Evolutionary conservation across 768 basidiomycete genomes (phyloP).

Genomic region (Porphyrellus cyaneotinctus): DNA sequence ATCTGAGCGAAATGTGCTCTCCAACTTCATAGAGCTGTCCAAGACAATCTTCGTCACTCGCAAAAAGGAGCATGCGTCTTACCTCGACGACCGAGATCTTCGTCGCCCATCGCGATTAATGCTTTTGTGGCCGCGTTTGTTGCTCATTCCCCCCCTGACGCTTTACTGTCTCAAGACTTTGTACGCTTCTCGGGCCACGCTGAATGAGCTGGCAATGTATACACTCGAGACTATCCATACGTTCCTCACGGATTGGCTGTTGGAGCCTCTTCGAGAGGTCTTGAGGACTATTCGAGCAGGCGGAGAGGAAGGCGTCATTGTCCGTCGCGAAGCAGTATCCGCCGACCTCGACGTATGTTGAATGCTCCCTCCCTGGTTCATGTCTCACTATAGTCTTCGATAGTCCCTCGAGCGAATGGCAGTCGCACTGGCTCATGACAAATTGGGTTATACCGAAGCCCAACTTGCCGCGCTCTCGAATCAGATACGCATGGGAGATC

Average conservation of each 20-base stretch:
- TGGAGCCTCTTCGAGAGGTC: constrained; percentile 82
- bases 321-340: constrained; percentile 75
- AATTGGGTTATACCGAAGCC: constrained; percentile 56
- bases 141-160: constrained; percentile 69
- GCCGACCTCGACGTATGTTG: constrained; percentile 76
- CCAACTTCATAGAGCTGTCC: constrained; percentile 18
- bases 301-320: constrained; percentile 68
- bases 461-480: constrained; percentile 64
- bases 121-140: constrained; percentile 76
- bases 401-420: constrained; percentile 94
- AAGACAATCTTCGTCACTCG: constrained; percentile 24
- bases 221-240: constrained; percentile 61
- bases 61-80: constrained; percentile 28
- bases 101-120: constrained; percentile 64
- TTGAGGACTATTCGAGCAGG: constrained; percentile 80
- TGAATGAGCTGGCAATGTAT: constrained; percentile 55
- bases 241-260: constrained; percentile 78
- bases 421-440: constrained; percentile 76
- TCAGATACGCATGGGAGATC: constrained; percentile 73
- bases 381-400: not conserved
- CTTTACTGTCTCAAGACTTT: constrained; percentile 47
- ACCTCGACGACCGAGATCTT: constrained; percentile 38
- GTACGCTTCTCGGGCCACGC: constrained; percentile 56
- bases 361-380: not conserved
- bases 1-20: constrained; percentile 7